Evolutionary conservation across 2,329 filamentous ascomycete genomes (phyloP), one percentile per base, ranked within the genome.

Genomic region (Pseudogymnoascus pannorum): DNA sequence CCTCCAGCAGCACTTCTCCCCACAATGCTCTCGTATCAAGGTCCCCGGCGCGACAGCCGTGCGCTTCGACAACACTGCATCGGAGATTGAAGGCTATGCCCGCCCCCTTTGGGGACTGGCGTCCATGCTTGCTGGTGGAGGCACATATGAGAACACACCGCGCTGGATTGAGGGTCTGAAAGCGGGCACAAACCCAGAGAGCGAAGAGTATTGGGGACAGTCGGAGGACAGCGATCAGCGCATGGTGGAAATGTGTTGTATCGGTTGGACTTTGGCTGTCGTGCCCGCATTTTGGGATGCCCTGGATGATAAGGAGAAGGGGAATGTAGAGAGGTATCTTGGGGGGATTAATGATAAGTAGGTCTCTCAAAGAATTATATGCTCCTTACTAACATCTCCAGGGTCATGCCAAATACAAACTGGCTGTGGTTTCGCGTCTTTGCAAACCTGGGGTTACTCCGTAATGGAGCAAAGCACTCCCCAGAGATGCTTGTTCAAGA

Each of bases 361-460:
- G 83, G 66, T 63, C 74, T 38, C n/a, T 66, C 12, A 54, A 54
- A 31, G 3, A 31, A 12, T 8, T 4, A n/a, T 9, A 6, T 1
- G 2, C 5, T 5, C 22, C n/a, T 54, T 16, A 61, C 33, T 66
- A 67, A 83, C 81, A 76, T 76, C 75, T 12, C 18, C 9, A 79
- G 79, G 67, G 91, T 88, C 64, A 92, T 92, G 82, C 83, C 81
- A 1, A 82, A 85, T 67, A 84, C 81, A 18, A 81, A 80, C 65
- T 87, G 87, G 87, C 79, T 92, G 3, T 93, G 89, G 89, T 93
- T 93, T 71, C 84, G 89, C 38, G 88, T 93, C 4, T 93, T 93
- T 70, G 89, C 89, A 38, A 93, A 93, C 67, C 79, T 93, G 0
- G 89, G 89, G 0, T 74, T 92, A 33, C 87, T 88, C 70, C 88